Percentiles rank a stretch among this genome's conserved stretches.
Conservation (phyloP, 1,284 basidiomycete species). For the Paramarasmius palmivorus region DNA sequence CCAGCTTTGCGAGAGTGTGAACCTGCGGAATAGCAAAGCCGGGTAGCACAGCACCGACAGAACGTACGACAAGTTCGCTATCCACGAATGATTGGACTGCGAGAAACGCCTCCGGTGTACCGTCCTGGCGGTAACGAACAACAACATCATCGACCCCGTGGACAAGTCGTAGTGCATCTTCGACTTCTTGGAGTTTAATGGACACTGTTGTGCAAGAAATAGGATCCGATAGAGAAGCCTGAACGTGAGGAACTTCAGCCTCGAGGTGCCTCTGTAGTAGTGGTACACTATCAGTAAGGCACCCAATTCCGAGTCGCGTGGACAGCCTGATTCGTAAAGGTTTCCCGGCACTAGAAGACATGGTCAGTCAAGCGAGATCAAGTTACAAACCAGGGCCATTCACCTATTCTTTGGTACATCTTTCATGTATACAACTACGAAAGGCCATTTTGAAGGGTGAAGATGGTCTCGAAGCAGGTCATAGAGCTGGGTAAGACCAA, state of each 20-base stretch:
- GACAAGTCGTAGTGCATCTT: slow-evolving; percentile 45
- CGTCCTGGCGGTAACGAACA: slow-evolving; percentile 32
- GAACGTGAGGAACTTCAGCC: slow-evolving; percentile 31
- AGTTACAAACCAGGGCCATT: slow-evolving; percentile 14
- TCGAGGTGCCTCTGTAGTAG: slow-evolving; percentile 40
- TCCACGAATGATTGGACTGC: slow-evolving; percentile 21
- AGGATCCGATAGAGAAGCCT: slow-evolving; percentile 34
- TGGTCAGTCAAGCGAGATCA: slow-evolving; percentile 29
- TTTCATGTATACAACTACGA: slow-evolving; percentile 20
- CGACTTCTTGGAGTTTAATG: slow-evolving; percentile 34
- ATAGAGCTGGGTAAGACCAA: slow-evolving; percentile 33
- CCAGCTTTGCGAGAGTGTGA: slow-evolving; percentile 27
- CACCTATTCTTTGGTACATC: slow-evolving; percentile 19
- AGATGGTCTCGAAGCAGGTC: slow-evolving; percentile 42
- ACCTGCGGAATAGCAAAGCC: slow-evolving; percentile 42
- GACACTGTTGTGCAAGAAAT: slow-evolving; percentile 36
- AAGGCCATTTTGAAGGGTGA: slow-evolving; percentile 36
- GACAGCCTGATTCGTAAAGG: slow-evolving; percentile 44
- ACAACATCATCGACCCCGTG: slow-evolving; percentile 53
- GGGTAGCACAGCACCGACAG: slow-evolving; percentile 19
- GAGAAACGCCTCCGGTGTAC: slow-evolving; percentile 37
- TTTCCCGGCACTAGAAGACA: slow-evolving; percentile 40
- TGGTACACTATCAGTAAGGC: slow-evolving; percentile 35
- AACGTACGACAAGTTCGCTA: slow-evolving; percentile 5
- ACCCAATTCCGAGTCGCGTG: slow-evolving; percentile 37